A percentile compares a stretch with the other conserved stretches of the same genome.
Evolutionary conservation across 495 filamentous ascomycete species (phyloP).

Genomic region (Penicillium egyptiacum): DNA sequence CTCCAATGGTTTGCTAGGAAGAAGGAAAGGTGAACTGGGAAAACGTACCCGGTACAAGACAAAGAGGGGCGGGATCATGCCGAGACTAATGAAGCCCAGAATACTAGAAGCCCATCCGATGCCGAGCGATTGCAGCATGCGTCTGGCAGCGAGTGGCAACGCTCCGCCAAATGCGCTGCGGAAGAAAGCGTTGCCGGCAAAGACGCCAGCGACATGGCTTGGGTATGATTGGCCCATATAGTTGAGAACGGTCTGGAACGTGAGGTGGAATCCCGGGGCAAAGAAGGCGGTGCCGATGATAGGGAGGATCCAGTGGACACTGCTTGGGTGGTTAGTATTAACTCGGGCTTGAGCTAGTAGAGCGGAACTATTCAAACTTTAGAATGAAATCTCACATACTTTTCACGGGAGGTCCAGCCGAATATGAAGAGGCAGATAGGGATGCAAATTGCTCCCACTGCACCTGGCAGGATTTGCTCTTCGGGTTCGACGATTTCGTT

Average conservation of each 20-base stretch:
- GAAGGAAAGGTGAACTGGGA: background rate
- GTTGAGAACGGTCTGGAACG: background rate
- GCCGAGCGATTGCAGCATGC: background rate
- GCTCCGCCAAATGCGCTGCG: slow-evolving; percentile 1
- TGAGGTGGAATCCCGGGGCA: slow-evolving; percentile 3
- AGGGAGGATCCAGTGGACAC: slow-evolving; percentile 20
- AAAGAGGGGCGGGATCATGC: background rate
- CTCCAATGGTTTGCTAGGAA: too few species aligned
- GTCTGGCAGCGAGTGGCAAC: background rate
- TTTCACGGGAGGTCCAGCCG: slow-evolving; percentile 15
- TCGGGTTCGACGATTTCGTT: slow-evolving; percentile 9
- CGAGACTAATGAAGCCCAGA: background rate
- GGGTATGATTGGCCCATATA: slow-evolving; percentile 4
- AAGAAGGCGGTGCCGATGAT: background rate
- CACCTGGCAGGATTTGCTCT: slow-evolving; percentile 8
- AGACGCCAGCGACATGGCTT: background rate
- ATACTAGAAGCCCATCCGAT: slow-evolving; percentile 3
- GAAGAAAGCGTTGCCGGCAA: slow-evolving; percentile 3
- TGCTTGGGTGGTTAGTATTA: slow-evolving; percentile 3
- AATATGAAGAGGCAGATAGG: slow-evolving; percentile 18
- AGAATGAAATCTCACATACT: slow-evolving; percentile 5
- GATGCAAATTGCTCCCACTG: slow-evolving; percentile 16
- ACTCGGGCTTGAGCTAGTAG: background rate
- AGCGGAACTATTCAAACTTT: too few species aligned
- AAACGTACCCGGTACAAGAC: background rate